These are phyloP conservation scores for Naganishia vaughanmartiniae DNA, from an alignment of 768 basidiomycete genomes.

Conservation along the genomic window DNA sequence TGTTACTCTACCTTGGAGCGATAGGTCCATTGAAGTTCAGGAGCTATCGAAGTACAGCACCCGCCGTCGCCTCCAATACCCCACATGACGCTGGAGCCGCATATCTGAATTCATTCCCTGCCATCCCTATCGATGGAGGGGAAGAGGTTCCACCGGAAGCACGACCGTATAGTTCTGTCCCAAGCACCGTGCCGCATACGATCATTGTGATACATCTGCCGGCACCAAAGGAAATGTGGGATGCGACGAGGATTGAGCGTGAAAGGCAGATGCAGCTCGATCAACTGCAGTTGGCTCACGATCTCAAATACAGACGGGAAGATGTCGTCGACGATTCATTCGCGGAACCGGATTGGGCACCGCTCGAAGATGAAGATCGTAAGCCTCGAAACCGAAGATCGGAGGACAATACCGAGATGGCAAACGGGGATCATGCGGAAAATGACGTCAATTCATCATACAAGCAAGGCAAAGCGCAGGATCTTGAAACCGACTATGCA, in stretches of 20 bases:
- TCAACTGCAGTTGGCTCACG: constrained; percentile 16
- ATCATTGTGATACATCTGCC: constrained; percentile 86
- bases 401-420: background rate
- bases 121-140: constrained; percentile 24
- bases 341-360: constrained; percentile 16
- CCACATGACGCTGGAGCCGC: constrained; percentile 15
- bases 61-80: constrained; percentile 25
- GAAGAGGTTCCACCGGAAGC: constrained; percentile 31
- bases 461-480: constrained; percentile 1
- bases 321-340: constrained; percentile 26
- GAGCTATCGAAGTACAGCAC: constrained; percentile 63
- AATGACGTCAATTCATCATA: background rate
- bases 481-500: background rate
- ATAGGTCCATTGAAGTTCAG: constrained; percentile 79
- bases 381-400: constrained; percentile 3
- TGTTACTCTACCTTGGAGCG: constrained; percentile 85
- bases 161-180: constrained; percentile 36
- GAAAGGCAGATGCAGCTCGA: constrained; percentile 27
- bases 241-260: constrained; percentile 54
- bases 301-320: constrained; percentile 6
- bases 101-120: constrained; percentile 28
- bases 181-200: constrained; percentile 57
- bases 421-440: background rate
- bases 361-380: constrained; percentile 8
- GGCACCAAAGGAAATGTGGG: constrained; percentile 68